phyloP scores from a whole-genome alignment of 352 stramenopile species.

The Pythium coloratum region DNA sequence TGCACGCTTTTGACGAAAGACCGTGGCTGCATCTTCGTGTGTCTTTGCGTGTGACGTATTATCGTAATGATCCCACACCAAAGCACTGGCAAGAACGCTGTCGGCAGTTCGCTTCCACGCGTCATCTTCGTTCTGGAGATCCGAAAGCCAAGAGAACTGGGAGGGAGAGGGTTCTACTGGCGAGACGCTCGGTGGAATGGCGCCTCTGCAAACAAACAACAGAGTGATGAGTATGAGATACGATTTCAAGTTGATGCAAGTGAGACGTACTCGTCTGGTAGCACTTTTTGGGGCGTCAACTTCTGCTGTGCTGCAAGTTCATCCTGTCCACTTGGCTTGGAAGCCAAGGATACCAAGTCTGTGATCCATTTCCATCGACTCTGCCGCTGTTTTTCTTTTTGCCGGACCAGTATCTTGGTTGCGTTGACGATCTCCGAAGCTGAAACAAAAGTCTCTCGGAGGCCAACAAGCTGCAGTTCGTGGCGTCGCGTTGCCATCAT shows the following conservation, averaged over 20 bases:
- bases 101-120: constrained; percentile 59
- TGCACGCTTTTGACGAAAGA: constrained; percentile 12
- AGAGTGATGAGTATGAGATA: not conserved
- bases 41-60: not conserved
- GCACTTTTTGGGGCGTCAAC: constrained; percentile 26
- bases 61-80: constrained; percentile 12
- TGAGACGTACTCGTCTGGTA: constrained; percentile 17
- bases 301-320: not conserved
- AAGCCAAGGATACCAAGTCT: not conserved
- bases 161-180: not conserved
- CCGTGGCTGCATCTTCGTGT: not conserved
- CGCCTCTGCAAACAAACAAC: not conserved
- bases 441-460: constrained; percentile 32
- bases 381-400: constrained; percentile 14
- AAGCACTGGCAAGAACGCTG: constrained; percentile 45
- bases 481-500: constrained; percentile 36
- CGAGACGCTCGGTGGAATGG: not conserved
- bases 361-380: not conserved
- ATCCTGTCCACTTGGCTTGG: not conserved
- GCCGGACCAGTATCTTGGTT: constrained; percentile 23
- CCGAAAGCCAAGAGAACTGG: not conserved
- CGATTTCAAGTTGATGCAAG: not conserved
- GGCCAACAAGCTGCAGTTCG: constrained; percentile 34
- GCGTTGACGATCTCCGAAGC: constrained; percentile 43
- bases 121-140: constrained; percentile 33